These are phyloP conservation scores for Xylariaceae sp. DNA, from an alignment of 2,329 filamentous ascomycete genomes.

Conservation along the genomic window DNA sequence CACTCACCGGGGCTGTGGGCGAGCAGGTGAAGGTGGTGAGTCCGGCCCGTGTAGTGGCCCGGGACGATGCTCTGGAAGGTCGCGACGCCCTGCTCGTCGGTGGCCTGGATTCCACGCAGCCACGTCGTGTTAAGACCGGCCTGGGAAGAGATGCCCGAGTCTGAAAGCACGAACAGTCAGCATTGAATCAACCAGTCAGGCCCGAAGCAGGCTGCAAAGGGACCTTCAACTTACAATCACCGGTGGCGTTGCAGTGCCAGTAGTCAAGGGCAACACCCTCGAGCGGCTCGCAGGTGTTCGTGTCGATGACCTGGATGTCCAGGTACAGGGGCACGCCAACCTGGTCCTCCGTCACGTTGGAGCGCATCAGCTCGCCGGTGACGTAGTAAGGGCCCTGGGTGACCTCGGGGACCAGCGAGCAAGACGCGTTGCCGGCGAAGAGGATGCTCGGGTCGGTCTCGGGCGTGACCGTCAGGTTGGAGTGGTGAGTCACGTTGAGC, in stretches of 20 bases:
- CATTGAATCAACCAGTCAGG: too few species aligned
- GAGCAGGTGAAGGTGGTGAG: constrained; percentile 5
- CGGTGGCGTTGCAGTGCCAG: constrained; percentile 25
- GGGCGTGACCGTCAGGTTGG: constrained; percentile 8
- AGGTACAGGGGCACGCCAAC: constrained; percentile 24
- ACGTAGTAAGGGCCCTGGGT: constrained; percentile 11
- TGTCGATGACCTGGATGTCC: constrained; percentile 24
- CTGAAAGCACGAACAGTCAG: too few species aligned
- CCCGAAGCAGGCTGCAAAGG: too few species aligned
- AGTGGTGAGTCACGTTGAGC: constrained; percentile 24
- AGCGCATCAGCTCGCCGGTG: constrained; percentile 22
- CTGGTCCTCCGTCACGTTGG: constrained; percentile 24
- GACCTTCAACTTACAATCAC: too few species aligned
- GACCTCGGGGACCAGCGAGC: constrained; percentile 6
- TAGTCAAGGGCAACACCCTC: constrained; percentile 20
- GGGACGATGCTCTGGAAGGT: constrained; percentile 4
- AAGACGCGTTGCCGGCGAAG: constrained; percentile 5
- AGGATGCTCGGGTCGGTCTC: constrained; percentile 1
- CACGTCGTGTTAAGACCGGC: constrained; percentile 12
- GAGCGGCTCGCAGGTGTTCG: constrained; percentile 20
- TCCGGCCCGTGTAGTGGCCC: constrained; percentile 6
- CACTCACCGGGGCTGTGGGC: constrained; percentile 4
- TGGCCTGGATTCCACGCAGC: constrained; percentile 6
- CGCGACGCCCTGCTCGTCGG: constrained; percentile 4
- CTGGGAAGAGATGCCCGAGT: constrained; percentile 18